Conservation (phyloP, 257 asterid species). For the Eustoma russellianum region DNA sequence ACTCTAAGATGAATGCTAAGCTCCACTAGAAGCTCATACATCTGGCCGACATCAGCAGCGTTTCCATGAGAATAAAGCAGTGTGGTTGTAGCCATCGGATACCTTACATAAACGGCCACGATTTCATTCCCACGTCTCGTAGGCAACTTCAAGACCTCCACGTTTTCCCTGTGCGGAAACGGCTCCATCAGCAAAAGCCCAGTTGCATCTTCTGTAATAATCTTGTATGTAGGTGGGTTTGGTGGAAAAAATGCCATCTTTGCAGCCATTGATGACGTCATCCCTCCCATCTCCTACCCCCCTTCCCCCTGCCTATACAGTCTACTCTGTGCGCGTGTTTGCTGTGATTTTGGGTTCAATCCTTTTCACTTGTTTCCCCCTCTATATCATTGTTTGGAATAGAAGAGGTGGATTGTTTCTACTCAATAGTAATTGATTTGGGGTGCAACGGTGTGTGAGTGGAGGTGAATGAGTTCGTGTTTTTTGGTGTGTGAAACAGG, state of each 20-base stretch:
- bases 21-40: constrained; percentile 89
- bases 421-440: no score
- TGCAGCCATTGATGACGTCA: constrained; percentile 98
- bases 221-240: constrained; percentile 68
- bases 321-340: constrained; percentile 5
- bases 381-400: background rate
- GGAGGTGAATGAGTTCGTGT: no score
- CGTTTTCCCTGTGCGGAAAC: constrained; percentile 87
- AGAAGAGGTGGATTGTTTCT: background rate
- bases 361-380: background rate
- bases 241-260: constrained; percentile 94
- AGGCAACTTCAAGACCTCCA: constrained; percentile 63
- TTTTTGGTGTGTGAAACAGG: no score
- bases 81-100: constrained; percentile 86
- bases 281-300: constrained; percentile 60
- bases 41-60: constrained; percentile 95
- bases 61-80: constrained; percentile 88
- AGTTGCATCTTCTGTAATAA: constrained; percentile 41
- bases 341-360: background rate
- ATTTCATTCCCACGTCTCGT: constrained; percentile 85
- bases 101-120: constrained; percentile 65
- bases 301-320: background rate
- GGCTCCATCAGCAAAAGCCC: constrained; percentile 65
- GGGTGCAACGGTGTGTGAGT: no score
- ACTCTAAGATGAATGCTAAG: constrained; percentile 85